phyloP scores from a whole-genome alignment of 805 yeast genomes.

The Teunomyces gatunensis region DNA sequence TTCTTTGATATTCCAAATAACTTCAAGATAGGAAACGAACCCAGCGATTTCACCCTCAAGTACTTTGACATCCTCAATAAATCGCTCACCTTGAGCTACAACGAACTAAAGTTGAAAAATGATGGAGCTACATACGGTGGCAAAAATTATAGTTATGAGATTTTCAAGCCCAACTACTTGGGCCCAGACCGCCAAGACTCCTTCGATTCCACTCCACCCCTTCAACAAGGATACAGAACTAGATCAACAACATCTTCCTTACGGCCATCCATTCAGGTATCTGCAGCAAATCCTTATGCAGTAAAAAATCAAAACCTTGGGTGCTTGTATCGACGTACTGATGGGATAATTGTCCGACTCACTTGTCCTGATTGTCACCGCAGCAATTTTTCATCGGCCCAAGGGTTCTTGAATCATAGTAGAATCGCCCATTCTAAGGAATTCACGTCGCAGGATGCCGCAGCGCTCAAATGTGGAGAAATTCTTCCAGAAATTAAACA shows the following conservation, averaged over 20 bases:
- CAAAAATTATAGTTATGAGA: constrained; percentile 4
- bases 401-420: constrained; percentile 76
- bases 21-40: constrained; percentile 40
- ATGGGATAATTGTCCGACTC: constrained; percentile 66
- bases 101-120: constrained; percentile 17
- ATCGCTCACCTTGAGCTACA: constrained; percentile 32
- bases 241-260: constrained; percentile 52
- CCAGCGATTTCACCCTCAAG: constrained; percentile 43
- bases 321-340: constrained; percentile 64
- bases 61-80: constrained; percentile 38
- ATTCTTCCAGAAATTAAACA: constrained; percentile 54
- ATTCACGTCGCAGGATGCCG: constrained; percentile 69
- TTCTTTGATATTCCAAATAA: constrained; percentile 42
- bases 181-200: constrained; percentile 1
- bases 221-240: constrained; percentile 34
- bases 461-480: constrained; percentile 66
- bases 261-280: constrained; percentile 11
- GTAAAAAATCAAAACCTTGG: constrained; percentile 27
- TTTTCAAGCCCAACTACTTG: constrained; percentile 9
- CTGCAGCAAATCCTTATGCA: not conserved
- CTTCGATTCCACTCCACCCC: constrained; percentile 4
- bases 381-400: constrained; percentile 72
- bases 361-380: constrained; percentile 68
- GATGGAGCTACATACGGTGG: not conserved
- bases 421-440: constrained; percentile 72